Conservation (phyloP, 495 filamentous ascomycete genomes). For the Penicillium robsamsonii region DNA sequence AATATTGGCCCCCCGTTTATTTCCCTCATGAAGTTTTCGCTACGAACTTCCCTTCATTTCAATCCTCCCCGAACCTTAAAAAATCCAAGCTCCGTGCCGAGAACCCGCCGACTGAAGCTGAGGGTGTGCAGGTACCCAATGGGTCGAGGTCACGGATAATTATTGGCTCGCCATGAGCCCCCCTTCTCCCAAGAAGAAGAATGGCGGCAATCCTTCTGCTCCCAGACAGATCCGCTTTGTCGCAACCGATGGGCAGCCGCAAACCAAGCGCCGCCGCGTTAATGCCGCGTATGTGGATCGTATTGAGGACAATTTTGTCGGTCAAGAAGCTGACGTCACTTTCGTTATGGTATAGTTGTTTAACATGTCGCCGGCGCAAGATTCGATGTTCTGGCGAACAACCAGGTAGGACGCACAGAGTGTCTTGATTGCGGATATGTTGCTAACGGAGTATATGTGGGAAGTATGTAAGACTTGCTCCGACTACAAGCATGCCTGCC, state of each 20-base stretch:
- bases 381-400: slow-evolving; percentile 79
- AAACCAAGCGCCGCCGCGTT: slow-evolving; percentile 76
- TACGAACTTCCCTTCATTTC: slow-evolving; percentile 14
- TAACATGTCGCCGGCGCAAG: slow-evolving; percentile 79
- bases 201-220: slow-evolving; percentile 35
- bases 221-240: slow-evolving; percentile 69
- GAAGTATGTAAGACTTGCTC: slow-evolving; percentile 67
- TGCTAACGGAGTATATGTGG: not conserved
- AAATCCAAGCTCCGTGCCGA: slow-evolving; percentile 4
- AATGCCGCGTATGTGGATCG: slow-evolving; percentile 67
- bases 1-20: not conserved
- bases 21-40: slow-evolving; percentile 21
- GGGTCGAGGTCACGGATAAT: slow-evolving; percentile 42
- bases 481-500: slow-evolving; percentile 69
- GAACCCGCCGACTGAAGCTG: not conserved
- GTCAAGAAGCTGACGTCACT: slow-evolving; percentile 21
- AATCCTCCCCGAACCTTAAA: slow-evolving; percentile 8
- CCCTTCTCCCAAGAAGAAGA: slow-evolving; percentile 46
- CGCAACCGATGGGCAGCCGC: slow-evolving; percentile 76
- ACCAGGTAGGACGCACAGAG: slow-evolving; percentile 44
- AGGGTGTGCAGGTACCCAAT: slow-evolving; percentile 31
- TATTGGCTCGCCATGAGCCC: slow-evolving; percentile 48
- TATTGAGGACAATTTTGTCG: not conserved
- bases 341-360: slow-evolving; percentile 51
- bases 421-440: not conserved